Evolutionary conservation across 2,329 filamentous ascomycete genomes (phyloP).

Genomic region (Colletotrichum viniferum): DNA sequence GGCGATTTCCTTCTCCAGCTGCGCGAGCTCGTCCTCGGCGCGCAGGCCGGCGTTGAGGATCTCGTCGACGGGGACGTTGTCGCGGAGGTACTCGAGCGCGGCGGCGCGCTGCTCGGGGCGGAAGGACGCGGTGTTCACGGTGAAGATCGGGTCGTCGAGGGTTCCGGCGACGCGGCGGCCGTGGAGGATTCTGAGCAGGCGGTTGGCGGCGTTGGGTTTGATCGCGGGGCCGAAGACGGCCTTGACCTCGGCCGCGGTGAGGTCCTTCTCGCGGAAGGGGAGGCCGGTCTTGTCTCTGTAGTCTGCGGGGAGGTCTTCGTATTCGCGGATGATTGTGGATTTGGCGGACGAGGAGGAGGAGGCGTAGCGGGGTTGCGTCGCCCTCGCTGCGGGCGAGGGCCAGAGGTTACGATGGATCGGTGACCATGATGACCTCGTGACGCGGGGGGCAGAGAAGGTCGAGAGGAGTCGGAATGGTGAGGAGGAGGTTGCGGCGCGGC

Average conservation of each 20-base stretch:
- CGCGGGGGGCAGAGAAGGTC: neutral
- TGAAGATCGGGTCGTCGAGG: slow-evolving; percentile 61
- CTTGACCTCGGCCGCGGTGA: slow-evolving; percentile 51
- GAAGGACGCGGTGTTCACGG: slow-evolving; percentile 51
- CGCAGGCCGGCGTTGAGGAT: slow-evolving; percentile 63
- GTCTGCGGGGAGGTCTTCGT: slow-evolving; percentile 60
- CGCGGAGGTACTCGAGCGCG: slow-evolving; percentile 61
- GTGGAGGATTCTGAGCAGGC: slow-evolving; percentile 62
- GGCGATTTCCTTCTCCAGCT: slow-evolving; percentile 47
- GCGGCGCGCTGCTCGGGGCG: slow-evolving; percentile 43
- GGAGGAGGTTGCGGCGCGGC: neutral
- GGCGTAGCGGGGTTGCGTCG: neutral
- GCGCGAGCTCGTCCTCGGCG: slow-evolving; percentile 65
- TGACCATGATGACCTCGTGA: neutral
- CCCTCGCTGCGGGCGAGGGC: slow-evolving; percentile 2
- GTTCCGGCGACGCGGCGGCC: slow-evolving; percentile 68
- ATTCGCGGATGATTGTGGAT: slow-evolving; percentile 49
- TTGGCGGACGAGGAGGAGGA: slow-evolving; percentile 16
- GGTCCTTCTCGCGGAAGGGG: slow-evolving; percentile 53
- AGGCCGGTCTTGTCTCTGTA: slow-evolving; percentile 63
- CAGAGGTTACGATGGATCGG: neutral
- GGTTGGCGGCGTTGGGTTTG: slow-evolving; percentile 50
- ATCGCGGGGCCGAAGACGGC: slow-evolving; percentile 56
- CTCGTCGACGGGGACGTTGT: slow-evolving; percentile 62
- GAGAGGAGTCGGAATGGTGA: neutral